phyloP scores from a whole-genome alignment of 192 early-diverging fungal genomes.

The Coemansia sp. region DNA sequence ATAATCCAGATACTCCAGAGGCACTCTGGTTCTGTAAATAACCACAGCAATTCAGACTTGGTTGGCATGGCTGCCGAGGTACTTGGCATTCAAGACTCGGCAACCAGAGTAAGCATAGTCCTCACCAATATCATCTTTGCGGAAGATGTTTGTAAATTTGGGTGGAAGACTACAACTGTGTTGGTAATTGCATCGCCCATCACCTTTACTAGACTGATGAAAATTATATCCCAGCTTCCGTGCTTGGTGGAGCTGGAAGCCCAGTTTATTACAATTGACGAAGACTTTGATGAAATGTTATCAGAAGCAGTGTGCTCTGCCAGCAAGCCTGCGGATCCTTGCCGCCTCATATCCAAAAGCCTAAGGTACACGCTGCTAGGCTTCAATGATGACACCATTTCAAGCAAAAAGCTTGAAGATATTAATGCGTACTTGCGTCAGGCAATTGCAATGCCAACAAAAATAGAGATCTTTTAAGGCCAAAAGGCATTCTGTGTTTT shows the following conservation, averaged over 20 bases:
- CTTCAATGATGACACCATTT: neutral
- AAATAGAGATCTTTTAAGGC: neutral
- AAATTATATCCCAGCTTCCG: neutral
- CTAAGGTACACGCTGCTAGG: neutral
- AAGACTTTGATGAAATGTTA: neutral
- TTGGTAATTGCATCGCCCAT: neutral
- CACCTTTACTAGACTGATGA: neutral
- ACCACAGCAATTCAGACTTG: neutral
- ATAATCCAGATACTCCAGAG: neutral
- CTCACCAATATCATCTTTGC: neutral
- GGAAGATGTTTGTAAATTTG: neutral
- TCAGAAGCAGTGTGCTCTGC: neutral
- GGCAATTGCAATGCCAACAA: neutral
- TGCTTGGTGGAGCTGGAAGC: neutral
- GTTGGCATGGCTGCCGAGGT: neutral
- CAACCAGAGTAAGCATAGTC: neutral
- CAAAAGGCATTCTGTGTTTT: neutral
- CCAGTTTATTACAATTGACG: neutral
- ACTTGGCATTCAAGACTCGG: neutral
- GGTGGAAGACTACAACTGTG: neutral
- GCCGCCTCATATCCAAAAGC: neutral
- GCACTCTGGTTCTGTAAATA: neutral
- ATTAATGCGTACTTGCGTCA: neutral
- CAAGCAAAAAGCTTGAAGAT: neutral
- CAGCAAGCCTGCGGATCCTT: neutral